Evolutionary conservation across 83 land plant genomes (phyloP), one percentile per base, ranked within the genome.

Genomic region (Picea engelmannii): DNA sequence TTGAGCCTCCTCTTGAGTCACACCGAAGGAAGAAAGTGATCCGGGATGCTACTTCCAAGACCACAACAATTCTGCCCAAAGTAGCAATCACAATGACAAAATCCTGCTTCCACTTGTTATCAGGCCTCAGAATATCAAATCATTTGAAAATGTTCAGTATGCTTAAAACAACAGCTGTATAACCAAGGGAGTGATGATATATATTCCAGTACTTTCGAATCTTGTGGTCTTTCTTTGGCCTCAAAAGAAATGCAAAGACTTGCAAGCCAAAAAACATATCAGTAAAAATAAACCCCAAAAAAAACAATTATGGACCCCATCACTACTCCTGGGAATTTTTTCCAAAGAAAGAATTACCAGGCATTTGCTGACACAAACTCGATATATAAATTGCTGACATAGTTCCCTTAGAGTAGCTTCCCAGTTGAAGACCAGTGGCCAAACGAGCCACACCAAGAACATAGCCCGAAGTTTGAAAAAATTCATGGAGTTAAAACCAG

Each of bases 401-500:
- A 20, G 84, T 23, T 2, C 86, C 92, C 6, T 59, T 2, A 0
- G 94, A 91, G 20, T 88, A 85, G n/a, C 81, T 82, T 80, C 89
- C 95, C 44, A 96, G 90, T 80, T 86, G 86, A 59, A 96, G 73
- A 11, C 98, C 98, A 9, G 92, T 85, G 6, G 31, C 31, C 31
- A 31, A 31, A 31, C 31, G 31, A 31, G 31, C 31, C 31, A 31
- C 31, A 31, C 31, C 31, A 31, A 31, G 31, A 31, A 31, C 31
- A 31, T 31, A 31, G 31, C 79, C 85, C 4, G 86, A 62, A 44
- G 40, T 5, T 80, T 96, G 98, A 77, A 91, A 92, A 66, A 69
- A 31, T 1, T 84, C 88, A 66, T 96, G 98, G 27, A 96, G 81
- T 82, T 94, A 92, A 78, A 94, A 95, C 98, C 98, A 95, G 6